Conservation (phyloP, 176 grass and related monocot genomes). For the Chrysopogon serrulatus region DNA sequence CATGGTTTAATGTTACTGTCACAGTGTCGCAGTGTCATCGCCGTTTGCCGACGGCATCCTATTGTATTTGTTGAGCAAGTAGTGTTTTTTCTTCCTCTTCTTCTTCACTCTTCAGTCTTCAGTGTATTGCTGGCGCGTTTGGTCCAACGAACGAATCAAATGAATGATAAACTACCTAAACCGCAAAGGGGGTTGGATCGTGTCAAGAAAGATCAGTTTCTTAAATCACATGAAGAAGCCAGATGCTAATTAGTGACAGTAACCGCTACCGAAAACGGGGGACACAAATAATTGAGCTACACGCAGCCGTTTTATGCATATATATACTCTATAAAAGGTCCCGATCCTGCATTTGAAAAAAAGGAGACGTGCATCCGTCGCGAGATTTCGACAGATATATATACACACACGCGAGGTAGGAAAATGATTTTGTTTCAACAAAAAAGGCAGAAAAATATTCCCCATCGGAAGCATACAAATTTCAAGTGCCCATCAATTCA, state of each 20-base stretch:
- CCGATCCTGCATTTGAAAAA: neutral
- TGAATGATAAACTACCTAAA: too few relatives aligned
- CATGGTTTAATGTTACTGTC: neutral
- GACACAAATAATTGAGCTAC: neutral
- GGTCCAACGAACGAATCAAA: constrained; percentile 24
- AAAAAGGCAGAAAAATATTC: neutral
- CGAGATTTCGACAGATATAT: neutral
- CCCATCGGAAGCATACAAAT: neutral
- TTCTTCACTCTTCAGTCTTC: too few relatives aligned
- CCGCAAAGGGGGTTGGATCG: neutral
- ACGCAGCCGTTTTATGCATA: neutral
- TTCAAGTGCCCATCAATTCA: neutral
- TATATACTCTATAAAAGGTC: too few relatives aligned
- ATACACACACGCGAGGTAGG: neutral
- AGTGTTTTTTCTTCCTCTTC: neutral
- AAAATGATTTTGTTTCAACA: neutral
- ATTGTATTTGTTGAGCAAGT: neutral
- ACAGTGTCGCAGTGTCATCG: neutral
- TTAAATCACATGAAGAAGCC: neutral
- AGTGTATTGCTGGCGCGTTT: neutral
- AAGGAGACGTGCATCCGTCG: neutral
- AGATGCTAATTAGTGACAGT: neutral
- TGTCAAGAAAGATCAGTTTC: neutral
- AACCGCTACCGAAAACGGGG: neutral
- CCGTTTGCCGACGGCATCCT: neutral